phyloP scores from a whole-genome alignment of 345 rosid genomes.

The Hibiscus syriacus region DNA sequence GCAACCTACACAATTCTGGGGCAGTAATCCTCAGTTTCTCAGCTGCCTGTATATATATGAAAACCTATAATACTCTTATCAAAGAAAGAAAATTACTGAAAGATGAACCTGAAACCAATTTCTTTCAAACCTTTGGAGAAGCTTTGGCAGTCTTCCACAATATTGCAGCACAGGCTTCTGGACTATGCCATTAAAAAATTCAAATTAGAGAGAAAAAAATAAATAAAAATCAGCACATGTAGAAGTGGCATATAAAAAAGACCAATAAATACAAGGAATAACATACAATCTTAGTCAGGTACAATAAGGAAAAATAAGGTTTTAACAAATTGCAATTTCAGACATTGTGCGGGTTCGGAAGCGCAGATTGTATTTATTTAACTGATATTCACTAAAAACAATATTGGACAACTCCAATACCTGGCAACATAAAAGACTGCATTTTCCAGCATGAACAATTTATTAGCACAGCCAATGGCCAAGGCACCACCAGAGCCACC shows the following conservation, averaged over 20 bases:
- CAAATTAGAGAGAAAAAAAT: neutral
- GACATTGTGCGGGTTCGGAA: neutral
- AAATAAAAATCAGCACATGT: constrained; percentile 6
- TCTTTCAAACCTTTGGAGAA: constrained; percentile 65
- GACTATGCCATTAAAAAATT: constrained; percentile 41
- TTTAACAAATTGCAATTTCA: neutral
- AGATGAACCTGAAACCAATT: constrained; percentile 8
- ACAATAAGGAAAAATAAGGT: neutral
- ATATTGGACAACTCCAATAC: constrained; percentile 24
- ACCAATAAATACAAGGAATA: neutral
- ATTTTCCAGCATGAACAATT: constrained; percentile 89
- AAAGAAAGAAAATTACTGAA: constrained; percentile 7
- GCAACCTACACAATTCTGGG: constrained; percentile 55
- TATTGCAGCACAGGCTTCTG: constrained; percentile 97
- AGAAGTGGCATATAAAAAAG: neutral
- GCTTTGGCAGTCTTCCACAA: constrained; percentile 91
- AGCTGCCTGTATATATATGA: constrained; percentile 64
- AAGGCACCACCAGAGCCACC: constrained; percentile 99
- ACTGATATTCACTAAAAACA: constrained; percentile 2
- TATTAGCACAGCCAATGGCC: constrained; percentile 95
- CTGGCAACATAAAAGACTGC: constrained; percentile 97
- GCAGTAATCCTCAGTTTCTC: constrained; percentile 84
- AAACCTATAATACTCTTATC: constrained; percentile 5
- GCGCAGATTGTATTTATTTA: neutral
- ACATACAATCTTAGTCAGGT: neutral